Percentiles rank a stretch among this genome's conserved stretches.
Evolutionary conservation across 768 basidiomycete genomes (phyloP).

Genomic region (Russula griseocarnosa): DNA sequence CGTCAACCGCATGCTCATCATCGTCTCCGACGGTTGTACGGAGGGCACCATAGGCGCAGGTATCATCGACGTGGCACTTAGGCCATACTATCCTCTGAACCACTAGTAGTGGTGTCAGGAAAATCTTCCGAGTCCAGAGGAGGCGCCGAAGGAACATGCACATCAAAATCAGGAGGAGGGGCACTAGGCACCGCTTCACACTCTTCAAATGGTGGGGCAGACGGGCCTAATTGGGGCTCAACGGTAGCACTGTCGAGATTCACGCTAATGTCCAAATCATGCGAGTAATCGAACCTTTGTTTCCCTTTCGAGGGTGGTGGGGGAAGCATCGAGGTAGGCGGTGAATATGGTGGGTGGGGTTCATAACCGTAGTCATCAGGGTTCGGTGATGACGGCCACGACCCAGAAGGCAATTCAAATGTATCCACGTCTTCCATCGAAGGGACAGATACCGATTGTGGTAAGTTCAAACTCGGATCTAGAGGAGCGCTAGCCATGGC

Average conservation of each 20-base stretch:
- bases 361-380: constrained; percentile 5
- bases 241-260: constrained; percentile 10
- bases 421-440: constrained; percentile 23
- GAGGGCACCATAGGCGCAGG: background rate
- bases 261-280: constrained; percentile 13
- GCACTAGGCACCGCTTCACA: constrained; percentile 13
- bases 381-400: constrained; percentile 8
- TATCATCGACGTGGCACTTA: background rate
- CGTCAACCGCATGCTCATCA: background rate
- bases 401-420: background rate
- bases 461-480: background rate
- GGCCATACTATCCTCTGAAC: background rate
- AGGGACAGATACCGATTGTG: constrained; percentile 14
- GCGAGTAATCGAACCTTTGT: constrained; percentile 23
- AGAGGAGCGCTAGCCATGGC: constrained; percentile 28
- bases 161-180: constrained; percentile 16
- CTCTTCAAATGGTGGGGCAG: constrained; percentile 27
- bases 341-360: constrained; percentile 23
- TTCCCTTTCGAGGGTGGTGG: constrained; percentile 27
- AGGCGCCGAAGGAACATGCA: constrained; percentile 21
- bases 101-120: background rate
- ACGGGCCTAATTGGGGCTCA: constrained; percentile 20
- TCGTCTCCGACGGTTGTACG: background rate
- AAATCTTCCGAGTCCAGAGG: constrained; percentile 3
- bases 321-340: constrained; percentile 19